Evolutionary conservation across 495 filamentous ascomycete species (phyloP), one percentile per base, ranked within the genome.

Genomic region (Achaetomiella virescens): DNA sequence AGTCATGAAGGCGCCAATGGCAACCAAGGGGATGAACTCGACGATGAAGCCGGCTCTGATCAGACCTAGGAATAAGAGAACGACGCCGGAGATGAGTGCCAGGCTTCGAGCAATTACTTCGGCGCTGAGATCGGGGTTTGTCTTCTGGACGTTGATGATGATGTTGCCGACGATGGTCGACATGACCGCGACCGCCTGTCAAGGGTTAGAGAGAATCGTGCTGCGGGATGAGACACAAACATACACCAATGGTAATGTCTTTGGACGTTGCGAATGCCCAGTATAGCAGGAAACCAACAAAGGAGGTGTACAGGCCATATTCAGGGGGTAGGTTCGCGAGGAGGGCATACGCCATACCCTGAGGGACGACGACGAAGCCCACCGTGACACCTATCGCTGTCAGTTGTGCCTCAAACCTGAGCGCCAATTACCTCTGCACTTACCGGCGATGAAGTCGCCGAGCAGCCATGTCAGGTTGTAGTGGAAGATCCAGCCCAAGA

Each of bases 181-280:
- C 85, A 96, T 88, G 54, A 97, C 92, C 31, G 92, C 92, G 35
- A 97, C 91, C 27, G 92, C 88, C 87, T 92, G 65, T n/a, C 47
- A 57, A 35, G 48, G 20, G 17, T 35, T 36, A 8, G 18, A 44
- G 15, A n/a, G 15, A 8, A 15, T 8, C 6, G 20, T 24, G 6
- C 4, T 12, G 12, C 6, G 14, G 15, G 9, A 22, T 8, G 24
- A 15, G 9, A 25, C 11, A 25, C 10, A 35, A 14, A 77, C 80
- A 65, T 73, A 84, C 82, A 29, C 83, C 83, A 54, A 86, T 85
- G 36, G 83, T 84, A 59, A 85, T 84, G 60, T 86, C 83, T 58
- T 86, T 86, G 29, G 81, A 84, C 0, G 83, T 86, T 2, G 82
- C 83, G 59, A 86, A 86, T 52, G 83, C 80, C 74, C 81, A 85